Evolutionary conservation across 306 rosid genomes (phyloP), one percentile per base, ranked within the genome.

Genomic region (Quillaja saponaria): DNA sequence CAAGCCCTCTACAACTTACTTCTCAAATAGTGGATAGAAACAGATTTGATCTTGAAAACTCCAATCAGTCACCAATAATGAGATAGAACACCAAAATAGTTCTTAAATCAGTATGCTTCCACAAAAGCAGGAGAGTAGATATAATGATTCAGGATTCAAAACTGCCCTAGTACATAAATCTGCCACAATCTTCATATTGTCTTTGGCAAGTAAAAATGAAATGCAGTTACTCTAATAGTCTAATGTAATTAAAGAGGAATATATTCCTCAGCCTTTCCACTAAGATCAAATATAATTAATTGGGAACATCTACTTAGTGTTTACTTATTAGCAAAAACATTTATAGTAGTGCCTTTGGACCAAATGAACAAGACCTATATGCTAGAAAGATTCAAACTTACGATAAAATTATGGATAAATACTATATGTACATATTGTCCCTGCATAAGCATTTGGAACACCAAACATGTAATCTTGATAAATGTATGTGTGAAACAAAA

Each of bases 81-180:
- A 18, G 33, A 47, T 61, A 34, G n/a, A 63, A 50, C 21, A 52
- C 68, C 48, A 59, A 47, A 33, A 60, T 20, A 68, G 49, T 12
- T 60, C 13, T 18, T 49, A 34, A 17, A 63, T 50, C 33, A 61
- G 1, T 38, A 34, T 44, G 52, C 33, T 51, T 37, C 16, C 15
- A 39, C 16, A 31, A 31, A n/a, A 12, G 62, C 7, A 25, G 55
- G 31, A 35, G 49, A 47, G 66, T 44, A 49, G 47, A 71, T 61
- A n/a, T 49, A 55, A 62, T 56, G 59, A 35, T n/a, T 16, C 33
- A n/a, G 37, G 35, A 60, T 48, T 15, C 47, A 34, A 71, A 55
- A 55, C 72, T 58, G 39, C 18, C 9, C 46, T 56, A 55, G 14
- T 14, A 38, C 72, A 56, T 16, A 38, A 58, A 58, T 53, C 11